phyloP scores from a whole-genome alignment of 768 basidiomycete species.

The Lactarius hatsudake region DNA sequence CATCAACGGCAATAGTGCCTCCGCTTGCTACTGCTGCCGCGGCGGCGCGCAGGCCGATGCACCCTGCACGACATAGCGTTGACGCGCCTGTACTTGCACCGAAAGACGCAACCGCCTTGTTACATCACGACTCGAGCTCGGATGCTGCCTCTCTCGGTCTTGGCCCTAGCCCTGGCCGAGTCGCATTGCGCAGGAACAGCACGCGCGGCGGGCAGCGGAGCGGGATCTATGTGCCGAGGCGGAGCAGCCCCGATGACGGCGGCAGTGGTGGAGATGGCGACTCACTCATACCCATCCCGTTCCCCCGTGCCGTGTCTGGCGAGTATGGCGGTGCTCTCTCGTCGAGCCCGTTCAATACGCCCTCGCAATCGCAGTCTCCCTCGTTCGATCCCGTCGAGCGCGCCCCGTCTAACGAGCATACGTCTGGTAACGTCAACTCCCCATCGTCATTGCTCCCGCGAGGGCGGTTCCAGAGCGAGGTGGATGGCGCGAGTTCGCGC shows the following conservation, averaged over 20 bases:
- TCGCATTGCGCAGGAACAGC: constrained; percentile 57
- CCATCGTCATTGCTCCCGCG: constrained; percentile 45
- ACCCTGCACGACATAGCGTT: constrained; percentile 62
- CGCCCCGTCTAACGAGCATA: constrained; percentile 4
- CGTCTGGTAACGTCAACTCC: background rate
- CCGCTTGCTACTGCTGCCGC: constrained; percentile 30
- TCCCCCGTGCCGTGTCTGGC: constrained; percentile 58
- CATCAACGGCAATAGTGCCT: background rate
- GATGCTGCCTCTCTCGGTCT: constrained; percentile 40
- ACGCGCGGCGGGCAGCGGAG: constrained; percentile 18
- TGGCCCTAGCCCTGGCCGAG: constrained; percentile 36
- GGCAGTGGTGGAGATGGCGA: constrained; percentile 31
- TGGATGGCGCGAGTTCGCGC: constrained; percentile 53
- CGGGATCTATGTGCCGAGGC: constrained; percentile 19
- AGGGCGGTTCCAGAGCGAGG: constrained; percentile 71
- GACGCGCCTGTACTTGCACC: constrained; percentile 44
- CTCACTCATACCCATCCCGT: constrained; percentile 48
- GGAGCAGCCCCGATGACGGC: constrained; percentile 20
- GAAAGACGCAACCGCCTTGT: constrained; percentile 36
- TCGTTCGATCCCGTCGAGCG: constrained; percentile 20
- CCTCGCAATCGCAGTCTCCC: background rate
- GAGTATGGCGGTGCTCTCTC: constrained; percentile 43
- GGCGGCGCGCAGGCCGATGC: constrained; percentile 50
- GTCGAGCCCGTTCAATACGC: constrained; percentile 33
- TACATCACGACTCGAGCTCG: constrained; percentile 55